These are phyloP conservation scores for Pseudopyricularia javanii DNA, from an alignment of 2,329 filamentous ascomycete species.

Conservation along the genomic window DNA sequence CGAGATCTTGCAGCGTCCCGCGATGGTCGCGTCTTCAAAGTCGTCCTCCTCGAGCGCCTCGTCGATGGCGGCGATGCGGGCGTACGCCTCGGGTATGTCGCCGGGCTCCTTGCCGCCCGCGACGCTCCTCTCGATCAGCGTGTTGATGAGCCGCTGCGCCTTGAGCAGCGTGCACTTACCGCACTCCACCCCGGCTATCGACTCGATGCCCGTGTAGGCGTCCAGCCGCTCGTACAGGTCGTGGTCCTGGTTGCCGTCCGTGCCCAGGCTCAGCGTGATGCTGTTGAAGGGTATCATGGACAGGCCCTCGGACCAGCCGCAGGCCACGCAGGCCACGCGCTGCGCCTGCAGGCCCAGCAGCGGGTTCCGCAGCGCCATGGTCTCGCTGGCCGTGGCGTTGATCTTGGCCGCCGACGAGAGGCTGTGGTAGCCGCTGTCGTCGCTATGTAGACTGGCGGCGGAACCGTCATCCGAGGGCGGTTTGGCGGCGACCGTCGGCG, in stretches of 20 bases:
- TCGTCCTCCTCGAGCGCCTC: conserved; percentile 66
- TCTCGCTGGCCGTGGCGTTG: conserved; percentile 2
- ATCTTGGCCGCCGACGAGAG: conserved; percentile 21
- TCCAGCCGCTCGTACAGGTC: conserved; percentile 70
- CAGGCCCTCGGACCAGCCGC: conserved; percentile 77
- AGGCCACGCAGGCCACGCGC: conserved; percentile 74
- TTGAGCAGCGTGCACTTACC: conserved; percentile 75
- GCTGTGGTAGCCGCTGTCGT: conserved; percentile 46
- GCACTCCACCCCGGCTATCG: conserved; percentile 83
- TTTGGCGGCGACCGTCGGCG: background rate
- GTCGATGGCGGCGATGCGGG: conserved; percentile 41
- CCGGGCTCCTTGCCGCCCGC: background rate
- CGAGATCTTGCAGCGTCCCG: conserved; percentile 51
- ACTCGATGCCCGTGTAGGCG: conserved; percentile 73
- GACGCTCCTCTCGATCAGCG: conserved; percentile 26
- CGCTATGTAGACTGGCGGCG: conserved; percentile 29
- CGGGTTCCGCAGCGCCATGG: conserved; percentile 49
- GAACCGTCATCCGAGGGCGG: background rate
- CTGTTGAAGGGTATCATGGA: conserved; percentile 92
- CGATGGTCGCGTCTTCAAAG: conserved; percentile 58
- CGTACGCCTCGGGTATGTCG: conserved; percentile 18
- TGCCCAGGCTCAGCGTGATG: conserved; percentile 70
- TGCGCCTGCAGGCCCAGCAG: conserved; percentile 82
- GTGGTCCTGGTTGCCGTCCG: conserved; percentile 41
- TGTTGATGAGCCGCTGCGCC: conserved; percentile 31